A percentile compares a stretch with the other conserved stretches of the same genome.
Evolutionary conservation across 768 basidiomycete species (phyloP).

Genomic region (Collybiopsis confluens): DNA sequence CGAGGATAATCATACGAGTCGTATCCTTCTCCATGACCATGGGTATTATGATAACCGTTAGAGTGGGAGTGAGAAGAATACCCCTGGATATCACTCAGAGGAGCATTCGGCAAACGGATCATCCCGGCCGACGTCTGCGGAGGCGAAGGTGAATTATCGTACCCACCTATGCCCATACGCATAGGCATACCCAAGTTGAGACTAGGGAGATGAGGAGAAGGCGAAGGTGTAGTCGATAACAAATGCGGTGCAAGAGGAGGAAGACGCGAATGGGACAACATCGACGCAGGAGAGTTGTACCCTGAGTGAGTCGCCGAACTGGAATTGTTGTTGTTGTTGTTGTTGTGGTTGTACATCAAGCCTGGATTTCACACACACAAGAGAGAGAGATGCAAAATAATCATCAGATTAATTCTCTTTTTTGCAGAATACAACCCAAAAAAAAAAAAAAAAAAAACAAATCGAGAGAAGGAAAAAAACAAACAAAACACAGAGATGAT

Average conservation of each 20-base stretch:
- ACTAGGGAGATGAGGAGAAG: no score
- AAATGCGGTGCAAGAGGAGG: constrained; percentile 59
- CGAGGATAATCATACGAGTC: no score
- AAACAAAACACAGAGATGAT: not conserved
- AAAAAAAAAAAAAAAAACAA: not conserved
- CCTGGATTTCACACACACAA: not conserved
- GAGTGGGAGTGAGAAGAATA: not conserved
- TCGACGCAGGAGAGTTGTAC: not conserved
- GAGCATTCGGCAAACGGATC: constrained; percentile 68
- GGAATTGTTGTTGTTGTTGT: no score
- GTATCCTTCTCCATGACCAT: no score
- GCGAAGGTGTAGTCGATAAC: constrained; percentile 26
- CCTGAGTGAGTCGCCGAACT: constrained; percentile 34
- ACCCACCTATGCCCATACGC: no score
- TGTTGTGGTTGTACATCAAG: constrained; percentile 45
- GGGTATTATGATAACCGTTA: not conserved
- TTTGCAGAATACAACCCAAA: not conserved
- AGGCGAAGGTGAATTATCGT: constrained; percentile 58
- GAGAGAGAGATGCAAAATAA: not conserved
- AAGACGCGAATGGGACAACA: constrained; percentile 57
- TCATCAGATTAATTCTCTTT: constrained; percentile 4
- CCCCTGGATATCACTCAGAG: constrained; percentile 65
- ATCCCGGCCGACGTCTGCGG: constrained; percentile 61
- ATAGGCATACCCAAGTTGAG: no score
- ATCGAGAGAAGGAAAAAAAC: not conserved